Conservation (phyloP, 2,329 filamentous ascomycete species). For the Fusarium coicis region DNA sequence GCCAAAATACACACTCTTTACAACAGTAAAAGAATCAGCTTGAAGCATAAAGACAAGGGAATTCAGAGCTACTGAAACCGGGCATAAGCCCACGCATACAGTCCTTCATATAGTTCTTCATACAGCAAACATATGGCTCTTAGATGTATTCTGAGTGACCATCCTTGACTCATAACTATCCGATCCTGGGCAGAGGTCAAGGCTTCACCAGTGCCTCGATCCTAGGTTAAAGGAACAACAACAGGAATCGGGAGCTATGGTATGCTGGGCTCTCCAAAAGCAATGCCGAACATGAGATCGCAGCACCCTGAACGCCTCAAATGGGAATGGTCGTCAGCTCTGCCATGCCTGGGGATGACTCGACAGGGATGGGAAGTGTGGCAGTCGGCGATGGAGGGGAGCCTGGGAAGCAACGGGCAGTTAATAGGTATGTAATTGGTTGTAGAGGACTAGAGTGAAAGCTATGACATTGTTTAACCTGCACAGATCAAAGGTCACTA, state of each 20-base stretch:
- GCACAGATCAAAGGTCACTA: no score
- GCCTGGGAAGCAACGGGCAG: not conserved
- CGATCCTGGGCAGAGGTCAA: no score
- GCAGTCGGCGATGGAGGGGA: not conserved
- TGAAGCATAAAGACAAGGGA: no score
- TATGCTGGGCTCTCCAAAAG: not conserved
- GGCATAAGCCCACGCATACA: no score
- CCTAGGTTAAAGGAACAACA: accelerated
- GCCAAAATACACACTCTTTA: no score
- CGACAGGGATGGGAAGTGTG: not conserved
- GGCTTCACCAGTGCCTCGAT: no score
- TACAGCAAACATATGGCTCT: no score
- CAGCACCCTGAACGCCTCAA: not conserved
- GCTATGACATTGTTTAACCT: not conserved
- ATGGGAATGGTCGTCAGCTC: not conserved
- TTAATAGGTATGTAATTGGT: not conserved
- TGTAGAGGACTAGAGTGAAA: not conserved
- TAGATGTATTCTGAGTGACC: no score
- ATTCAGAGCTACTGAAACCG: no score
- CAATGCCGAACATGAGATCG: not conserved
- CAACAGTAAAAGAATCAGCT: no score
- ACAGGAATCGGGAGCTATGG: not conserved
- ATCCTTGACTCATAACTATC: no score
- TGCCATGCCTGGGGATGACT: accelerated
- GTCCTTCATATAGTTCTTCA: no score